Evolutionary conservation across 352 stramenopile genomes (phyloP), one percentile per base, ranked within the genome.

Genomic region (Globisporangium nodosum): DNA sequence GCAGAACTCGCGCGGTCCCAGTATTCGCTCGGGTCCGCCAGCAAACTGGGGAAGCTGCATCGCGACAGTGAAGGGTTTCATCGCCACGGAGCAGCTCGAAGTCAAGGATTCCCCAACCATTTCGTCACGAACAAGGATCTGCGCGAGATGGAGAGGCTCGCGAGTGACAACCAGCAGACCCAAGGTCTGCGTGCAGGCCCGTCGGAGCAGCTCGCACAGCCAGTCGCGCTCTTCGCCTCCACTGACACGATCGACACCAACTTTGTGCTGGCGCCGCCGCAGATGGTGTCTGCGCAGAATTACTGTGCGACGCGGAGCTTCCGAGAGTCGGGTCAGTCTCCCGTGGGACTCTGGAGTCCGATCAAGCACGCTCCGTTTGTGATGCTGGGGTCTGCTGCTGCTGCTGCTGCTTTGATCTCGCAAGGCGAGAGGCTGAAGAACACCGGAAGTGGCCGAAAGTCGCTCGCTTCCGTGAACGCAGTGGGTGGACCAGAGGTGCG

Each of bases 211-310:
- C 9, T 54, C 4, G 31, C 49, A 0, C 65, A 64, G 12, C 33
- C 70, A 4, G 64, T 90, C 16, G 68, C 84, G 35, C 52, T 86
- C 35, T 90, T 85, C 49, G 71, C 61, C 51, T 65, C 73, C 6
- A 83, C 74, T n/a, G 66, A 81, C 42, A 83, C 78, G n/a, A 42
- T 83, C 20, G 74, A 90, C 61, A 66, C 78, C 48, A 90, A 90
- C 65, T 90, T 88, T 59, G 80, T 90, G 49, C 64, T 90, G 30
- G 69, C 78, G 6, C 73, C 78, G 0, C 70, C 70, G 4, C 63
- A 61, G 9, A 46, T 86, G 12, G 73, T 88, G 30, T 63, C 65
- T 4, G 64, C 71, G 3, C 81, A 88, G 42, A 90, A 90, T 56
- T 77, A 67, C n/a, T 82, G 73, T 12, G 76, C 74, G 18, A 40